phyloP scores from a whole-genome alignment of 305 asterid genomes.

The Coffea humblotiana region DNA sequence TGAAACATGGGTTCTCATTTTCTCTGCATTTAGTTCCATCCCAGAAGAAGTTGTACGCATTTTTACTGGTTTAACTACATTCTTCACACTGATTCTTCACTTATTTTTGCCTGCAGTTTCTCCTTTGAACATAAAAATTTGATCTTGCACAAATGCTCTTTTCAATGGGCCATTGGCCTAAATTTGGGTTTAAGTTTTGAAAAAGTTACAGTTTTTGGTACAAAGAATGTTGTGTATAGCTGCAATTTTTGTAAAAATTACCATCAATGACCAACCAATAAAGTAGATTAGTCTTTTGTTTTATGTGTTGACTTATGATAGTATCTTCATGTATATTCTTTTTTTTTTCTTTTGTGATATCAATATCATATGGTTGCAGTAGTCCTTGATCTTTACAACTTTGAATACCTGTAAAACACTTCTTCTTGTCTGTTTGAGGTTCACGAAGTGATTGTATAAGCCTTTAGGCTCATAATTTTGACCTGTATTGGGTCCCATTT shows the following conservation, averaged over 20 bases:
- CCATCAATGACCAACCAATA: background rate
- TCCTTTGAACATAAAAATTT: background rate
- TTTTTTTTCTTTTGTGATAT: background rate
- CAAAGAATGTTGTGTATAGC: background rate
- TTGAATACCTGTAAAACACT: constrained; percentile 28
- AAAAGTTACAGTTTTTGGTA: constrained; percentile 1
- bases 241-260: background rate
- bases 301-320: constrained; percentile 2
- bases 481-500: constrained; percentile 37
- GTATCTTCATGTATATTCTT: background rate
- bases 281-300: background rate
- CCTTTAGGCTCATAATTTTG: constrained; percentile 20
- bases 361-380: background rate
- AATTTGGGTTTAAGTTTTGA: background rate
- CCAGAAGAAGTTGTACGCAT: constrained; percentile 5
- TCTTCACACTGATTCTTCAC: background rate
- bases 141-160: background rate
- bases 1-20: constrained; percentile 12
- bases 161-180: constrained; percentile 5
- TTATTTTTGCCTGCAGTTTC: background rate
- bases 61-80: constrained; percentile 4
- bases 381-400: constrained; percentile 20
- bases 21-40: constrained; percentile 10
- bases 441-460: constrained; percentile 19
- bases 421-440: constrained; percentile 10